Evolutionary conservation across 2,329 filamentous ascomycete species (phyloP).

Genomic region (Trichoderma arundinaceum): DNA sequence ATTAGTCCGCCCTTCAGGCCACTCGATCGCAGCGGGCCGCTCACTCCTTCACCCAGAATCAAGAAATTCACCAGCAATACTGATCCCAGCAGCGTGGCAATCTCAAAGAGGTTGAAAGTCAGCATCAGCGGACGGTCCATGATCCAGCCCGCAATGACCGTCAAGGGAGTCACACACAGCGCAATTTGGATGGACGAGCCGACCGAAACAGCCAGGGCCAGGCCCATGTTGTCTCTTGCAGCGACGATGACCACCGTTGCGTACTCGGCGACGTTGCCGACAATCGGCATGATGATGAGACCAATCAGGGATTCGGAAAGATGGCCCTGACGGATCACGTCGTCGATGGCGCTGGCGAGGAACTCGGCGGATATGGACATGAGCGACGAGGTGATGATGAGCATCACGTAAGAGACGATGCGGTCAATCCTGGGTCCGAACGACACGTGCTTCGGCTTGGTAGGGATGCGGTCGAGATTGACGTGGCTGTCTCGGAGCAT

Average conservation of each 20-base stretch:
- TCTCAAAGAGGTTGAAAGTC: conserved; percentile 78
- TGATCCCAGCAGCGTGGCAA: conserved; percentile 71
- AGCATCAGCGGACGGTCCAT: conserved; percentile 64
- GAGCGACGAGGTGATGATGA: conserved; percentile 59
- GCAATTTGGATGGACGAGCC: conserved; percentile 67
- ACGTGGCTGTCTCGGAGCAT: conserved; percentile 33
- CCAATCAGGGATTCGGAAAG: conserved; percentile 65
- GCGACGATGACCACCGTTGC: conserved; percentile 67
- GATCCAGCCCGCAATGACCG: conserved; percentile 65
- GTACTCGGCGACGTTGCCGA: conserved; percentile 68
- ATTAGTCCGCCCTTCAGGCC: conserved; percentile 61
- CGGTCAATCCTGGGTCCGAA: conserved; percentile 34
- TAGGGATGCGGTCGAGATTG: conserved; percentile 26
- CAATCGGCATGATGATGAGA: conserved; percentile 65
- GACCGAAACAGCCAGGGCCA: conserved; percentile 65
- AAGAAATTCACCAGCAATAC: conserved; percentile 76
- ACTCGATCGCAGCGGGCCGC: conserved; percentile 64
- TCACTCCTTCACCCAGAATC: conserved; percentile 70
- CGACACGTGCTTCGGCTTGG: conserved; percentile 7
- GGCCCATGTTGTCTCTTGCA: conserved; percentile 64
- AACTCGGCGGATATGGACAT: conserved; percentile 67
- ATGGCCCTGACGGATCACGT: conserved; percentile 54
- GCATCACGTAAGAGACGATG: conserved; percentile 54
- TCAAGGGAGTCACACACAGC: conserved; percentile 64
- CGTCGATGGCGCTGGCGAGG: conserved; percentile 63